A percentile compares a stretch with the other conserved stretches of the same genome.
Conservation (phyloP, 2,329 filamentous ascomycete genomes). For the Penicillium polonicum region DNA sequence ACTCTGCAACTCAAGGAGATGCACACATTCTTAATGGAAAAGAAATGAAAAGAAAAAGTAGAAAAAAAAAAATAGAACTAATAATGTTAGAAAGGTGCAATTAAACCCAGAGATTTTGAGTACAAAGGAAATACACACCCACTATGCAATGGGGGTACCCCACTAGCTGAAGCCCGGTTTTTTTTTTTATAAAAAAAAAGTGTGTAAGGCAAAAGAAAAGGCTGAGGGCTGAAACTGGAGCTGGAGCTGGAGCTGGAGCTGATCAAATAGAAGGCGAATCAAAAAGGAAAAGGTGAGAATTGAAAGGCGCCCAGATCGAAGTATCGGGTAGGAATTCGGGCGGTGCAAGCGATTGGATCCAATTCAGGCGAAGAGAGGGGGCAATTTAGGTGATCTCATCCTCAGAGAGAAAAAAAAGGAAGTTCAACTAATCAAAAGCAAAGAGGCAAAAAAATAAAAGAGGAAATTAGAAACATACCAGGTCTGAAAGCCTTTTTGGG, state of each 20-base stretch:
- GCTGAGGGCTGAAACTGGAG: slow-evolving; percentile 7
- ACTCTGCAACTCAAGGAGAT: slow-evolving; percentile 14
- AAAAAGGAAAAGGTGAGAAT: neutral
- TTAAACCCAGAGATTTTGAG: neutral
- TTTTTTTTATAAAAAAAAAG: neutral
- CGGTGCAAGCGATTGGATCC: slow-evolving; percentile 25
- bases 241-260: neutral
- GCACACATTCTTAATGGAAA: slow-evolving; percentile 17
- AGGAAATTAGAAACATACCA: slow-evolving; percentile 14
- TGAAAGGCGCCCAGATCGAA: slow-evolving; percentile 12
- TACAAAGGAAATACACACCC: neutral
- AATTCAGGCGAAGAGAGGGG: slow-evolving; percentile 18
- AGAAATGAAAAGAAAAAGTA: neutral
- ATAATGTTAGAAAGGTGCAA: neutral
- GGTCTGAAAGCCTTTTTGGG: slow-evolving; percentile 5
- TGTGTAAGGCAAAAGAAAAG: neutral
- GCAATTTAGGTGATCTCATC: slow-evolving; percentile 23
- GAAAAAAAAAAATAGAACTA: neutral
- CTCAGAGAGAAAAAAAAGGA: neutral
- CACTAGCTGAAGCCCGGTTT: neutral
- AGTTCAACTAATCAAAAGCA: slow-evolving; percentile 11
- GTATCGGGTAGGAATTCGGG: slow-evolving; percentile 22
- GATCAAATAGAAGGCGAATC: slow-evolving; percentile 1
- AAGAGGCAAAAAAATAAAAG: slow-evolving; percentile 15
- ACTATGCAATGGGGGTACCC: neutral